Evolutionary conservation across 1,284 basidiomycete genomes (phyloP), one percentile per base, ranked within the genome.

Genomic region (Austropuccinia psidii): DNA sequence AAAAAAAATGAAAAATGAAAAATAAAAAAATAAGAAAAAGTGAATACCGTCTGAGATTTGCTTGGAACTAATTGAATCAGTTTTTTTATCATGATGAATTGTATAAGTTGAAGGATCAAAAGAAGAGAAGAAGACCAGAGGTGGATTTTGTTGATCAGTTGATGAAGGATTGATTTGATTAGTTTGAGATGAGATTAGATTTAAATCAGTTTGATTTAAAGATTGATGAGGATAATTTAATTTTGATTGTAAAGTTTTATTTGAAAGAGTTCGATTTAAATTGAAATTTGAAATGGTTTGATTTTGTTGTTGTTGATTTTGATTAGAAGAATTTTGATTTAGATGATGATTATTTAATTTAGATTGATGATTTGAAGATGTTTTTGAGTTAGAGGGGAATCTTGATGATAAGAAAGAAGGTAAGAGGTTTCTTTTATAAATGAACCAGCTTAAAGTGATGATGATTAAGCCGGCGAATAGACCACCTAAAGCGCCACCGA

Each of bases 401-500:
- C 24, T 19, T 27, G 24, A 7, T n/a, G n/a, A 64, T 5, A 70
- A 61, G 68, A 17, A 60, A 43, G 41, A 29, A 17, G 50, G 41
- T 3, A 70, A 27, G 19, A 70, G 45, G 31, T 55, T 43, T 3
- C 41, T 39, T 29, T 33, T 19, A 19, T 50, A 61, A n/a, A 61
- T 31, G 7, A 70, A 33, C 57, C 57, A 70, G 29, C 19, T 11
- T 19, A 35, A 24, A 19, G 41, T 19, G 68, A 70, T 37, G 41
- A 70, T 45, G n/a, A 55, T 6, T 1, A 61, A 37, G 24, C 54
- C 54, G 39, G 52, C 68, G 2, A 47, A 55, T 0, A 70, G 52
- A 27, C 68, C 68, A 29, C 57, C 68, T 35, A 70, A 21, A 2
- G 68, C 54, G 19, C 55, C 68, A 8, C 68, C 68, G 47, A 70